phyloP scores from a whole-genome alignment of 2,329 filamentous ascomycete species.

The Nigrograna mackinnonii region DNA sequence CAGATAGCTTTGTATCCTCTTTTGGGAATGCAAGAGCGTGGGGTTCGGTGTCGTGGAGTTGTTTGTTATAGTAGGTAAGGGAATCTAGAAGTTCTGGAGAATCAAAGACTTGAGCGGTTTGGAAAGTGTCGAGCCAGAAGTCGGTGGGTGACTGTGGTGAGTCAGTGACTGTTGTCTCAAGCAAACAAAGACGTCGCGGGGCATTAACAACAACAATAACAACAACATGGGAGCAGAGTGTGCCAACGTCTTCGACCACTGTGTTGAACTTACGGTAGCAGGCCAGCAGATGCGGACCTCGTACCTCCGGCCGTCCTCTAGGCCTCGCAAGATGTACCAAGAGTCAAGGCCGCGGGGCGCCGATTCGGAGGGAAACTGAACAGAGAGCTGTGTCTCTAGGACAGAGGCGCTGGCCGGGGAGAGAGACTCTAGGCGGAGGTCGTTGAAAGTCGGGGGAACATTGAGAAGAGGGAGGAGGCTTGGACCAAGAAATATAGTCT shows the following conservation, averaged over 20 bases:
- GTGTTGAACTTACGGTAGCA: conserved; percentile 76
- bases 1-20: conserved; percentile 12
- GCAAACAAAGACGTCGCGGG: conserved; percentile 13
- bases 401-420: conserved; percentile 55
- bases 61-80: conserved; percentile 64
- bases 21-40: conserved; percentile 5
- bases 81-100: conserved; percentile 67
- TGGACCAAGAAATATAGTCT: conserved; percentile 83
- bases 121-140: conserved; percentile 71
- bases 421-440: conserved; percentile 67
- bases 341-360: conserved; percentile 63
- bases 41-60: conserved; percentile 42
- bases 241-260: too few species aligned
- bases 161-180: conserved; percentile 6
- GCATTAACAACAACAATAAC: not conserved
- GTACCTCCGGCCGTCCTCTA: conserved; percentile 77
- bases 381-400: conserved; percentile 66
- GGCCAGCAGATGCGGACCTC: conserved; percentile 94
- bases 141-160: conserved; percentile 76
- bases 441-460: conserved; percentile 59
- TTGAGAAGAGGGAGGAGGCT: conserved; percentile 58
- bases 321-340: conserved; percentile 77
- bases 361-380: conserved; percentile 65
- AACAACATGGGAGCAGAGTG: conserved; percentile 3
- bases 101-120: conserved; percentile 64